Percentiles rank a stretch among this genome's conserved stretches.
These are phyloP conservation scores for Acacia confusa DNA, from an alignment of 306 rosid genomes.

Conservation along the genomic window DNA sequence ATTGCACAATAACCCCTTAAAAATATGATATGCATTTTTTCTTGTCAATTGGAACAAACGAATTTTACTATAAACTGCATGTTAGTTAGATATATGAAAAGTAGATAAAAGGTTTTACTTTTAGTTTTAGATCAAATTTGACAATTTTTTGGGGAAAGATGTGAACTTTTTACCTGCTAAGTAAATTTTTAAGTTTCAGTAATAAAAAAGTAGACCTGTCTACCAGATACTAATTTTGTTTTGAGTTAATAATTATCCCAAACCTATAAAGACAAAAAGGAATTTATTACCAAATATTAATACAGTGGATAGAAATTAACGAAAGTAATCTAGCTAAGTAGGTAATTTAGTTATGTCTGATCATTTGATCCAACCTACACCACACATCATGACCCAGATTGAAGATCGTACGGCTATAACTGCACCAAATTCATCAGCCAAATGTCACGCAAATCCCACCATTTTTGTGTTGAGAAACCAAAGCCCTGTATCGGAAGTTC, in stretches of 20 bases:
- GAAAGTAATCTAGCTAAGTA: background rate
- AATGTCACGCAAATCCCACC: slow-evolving; percentile 32
- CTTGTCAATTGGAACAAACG: background rate
- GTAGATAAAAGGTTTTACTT: background rate
- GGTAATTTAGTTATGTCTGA: background rate
- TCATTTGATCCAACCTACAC: slow-evolving; percentile 29
- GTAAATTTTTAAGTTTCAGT: background rate
- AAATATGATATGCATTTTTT: background rate
- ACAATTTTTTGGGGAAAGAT: background rate
- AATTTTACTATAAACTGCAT: background rate
- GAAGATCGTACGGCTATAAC: slow-evolving; percentile 31
- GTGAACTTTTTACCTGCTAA: background rate
- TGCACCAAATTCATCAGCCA: background rate
- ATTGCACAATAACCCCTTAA: no score
- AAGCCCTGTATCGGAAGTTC: slow-evolving; percentile 24
- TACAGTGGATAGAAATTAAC: background rate
- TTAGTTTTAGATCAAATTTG: background rate
- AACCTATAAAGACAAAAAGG: background rate
- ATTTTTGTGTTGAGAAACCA: slow-evolving; percentile 9
- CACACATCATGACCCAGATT: background rate
- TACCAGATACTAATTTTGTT: background rate
- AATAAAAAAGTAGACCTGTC: background rate
- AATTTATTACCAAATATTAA: background rate
- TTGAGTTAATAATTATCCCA: background rate
- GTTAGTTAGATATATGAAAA: background rate